phyloP scores from a whole-genome alignment of 306 rosid genomes.

The Macrotyloma uniflorum region DNA sequence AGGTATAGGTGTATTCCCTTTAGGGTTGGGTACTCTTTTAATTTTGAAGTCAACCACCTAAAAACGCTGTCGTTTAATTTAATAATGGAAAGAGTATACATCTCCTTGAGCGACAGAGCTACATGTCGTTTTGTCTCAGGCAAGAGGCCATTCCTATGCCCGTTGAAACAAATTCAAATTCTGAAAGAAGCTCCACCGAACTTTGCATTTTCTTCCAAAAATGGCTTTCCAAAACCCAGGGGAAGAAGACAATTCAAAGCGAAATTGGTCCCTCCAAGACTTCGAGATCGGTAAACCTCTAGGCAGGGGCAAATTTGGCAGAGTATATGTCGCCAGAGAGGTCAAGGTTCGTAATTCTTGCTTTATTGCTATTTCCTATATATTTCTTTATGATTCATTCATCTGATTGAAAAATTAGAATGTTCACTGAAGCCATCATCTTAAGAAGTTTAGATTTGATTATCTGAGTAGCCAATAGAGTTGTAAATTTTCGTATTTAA shows the following conservation, averaged over 20 bases:
- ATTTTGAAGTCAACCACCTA: too few species aligned
- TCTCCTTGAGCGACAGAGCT: too few species aligned
- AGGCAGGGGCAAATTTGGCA: conserved; percentile 88
- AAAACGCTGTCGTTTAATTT: too few species aligned
- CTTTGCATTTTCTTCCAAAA: not conserved
- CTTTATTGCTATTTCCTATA: not conserved
- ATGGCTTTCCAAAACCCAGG: not conserved
- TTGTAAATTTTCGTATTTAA: not conserved
- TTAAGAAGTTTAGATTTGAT: not conserved
- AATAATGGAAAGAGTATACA: too few species aligned
- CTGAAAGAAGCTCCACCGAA: not conserved
- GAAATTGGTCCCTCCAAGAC: conserved; percentile 65
- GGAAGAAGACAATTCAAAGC: conserved; percentile 33
- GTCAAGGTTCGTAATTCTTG: conserved; percentile 43
- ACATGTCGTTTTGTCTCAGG: not conserved
- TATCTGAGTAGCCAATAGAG: too few species aligned
- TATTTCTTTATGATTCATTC: not conserved
- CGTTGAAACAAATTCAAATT: not conserved
- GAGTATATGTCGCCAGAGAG: conserved; percentile 89
- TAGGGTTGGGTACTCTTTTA: too few species aligned
- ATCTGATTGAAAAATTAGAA: not conserved
- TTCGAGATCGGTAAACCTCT: conserved; percentile 90
- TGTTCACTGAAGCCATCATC: not conserved
- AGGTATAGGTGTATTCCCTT: too few species aligned
- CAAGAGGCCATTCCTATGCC: not conserved